Evolutionary conservation across 176 grass and related monocot genomes (phyloP), one percentile per base, ranked within the genome.

Genomic region (Saccharum spontaneum): DNA sequence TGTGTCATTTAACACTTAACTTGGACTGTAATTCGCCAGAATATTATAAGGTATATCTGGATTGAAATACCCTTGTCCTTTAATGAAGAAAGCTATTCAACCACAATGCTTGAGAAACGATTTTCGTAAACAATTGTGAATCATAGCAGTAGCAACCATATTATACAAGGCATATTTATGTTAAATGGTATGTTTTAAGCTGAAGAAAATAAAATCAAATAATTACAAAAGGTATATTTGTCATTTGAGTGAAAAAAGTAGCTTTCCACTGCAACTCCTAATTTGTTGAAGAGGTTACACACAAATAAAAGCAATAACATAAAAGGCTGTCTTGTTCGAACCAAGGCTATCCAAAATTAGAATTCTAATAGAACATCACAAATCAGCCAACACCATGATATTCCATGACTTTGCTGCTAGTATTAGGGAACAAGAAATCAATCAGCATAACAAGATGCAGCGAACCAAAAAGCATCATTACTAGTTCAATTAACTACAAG

Each of bases 261-360:
- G 31, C 20, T 39, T 23, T 23, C 7, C 0, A 11, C 5, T 54
- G 72, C 11, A 22, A 39, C 17, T 69, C 67, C 20, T 4, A 10
- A 38, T 68, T 4, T 15, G 1, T 34, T 34, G 2, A 67, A 66
- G 63, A 34, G 63, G 63, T 34, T 34, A 67, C 2, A 0, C 63
- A 34, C 28, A 34, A 34, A 13, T 67, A 34, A 33, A 67, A 16
- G 31, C 28, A 67, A 34, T 34, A 67, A 67, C 31, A 67, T 48
- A n/a, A 15, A 73, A 13, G 18, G 0, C 5, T 40, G 28, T 4
- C 23, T 15, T 20, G 24, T 55, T 67, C 10, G 38, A 83, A 75
- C 46, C 57, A 84, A 75, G 44, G 50, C 22, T 63, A 67, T 12
- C 16, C 20, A 69, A 78, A 85, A 69, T 23, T 73, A 83, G 81